These are phyloP conservation scores for Auxenochlorella pyrenoidosa DNA, from an alignment of 139 green algal species.

Conservation along the genomic window DNA sequence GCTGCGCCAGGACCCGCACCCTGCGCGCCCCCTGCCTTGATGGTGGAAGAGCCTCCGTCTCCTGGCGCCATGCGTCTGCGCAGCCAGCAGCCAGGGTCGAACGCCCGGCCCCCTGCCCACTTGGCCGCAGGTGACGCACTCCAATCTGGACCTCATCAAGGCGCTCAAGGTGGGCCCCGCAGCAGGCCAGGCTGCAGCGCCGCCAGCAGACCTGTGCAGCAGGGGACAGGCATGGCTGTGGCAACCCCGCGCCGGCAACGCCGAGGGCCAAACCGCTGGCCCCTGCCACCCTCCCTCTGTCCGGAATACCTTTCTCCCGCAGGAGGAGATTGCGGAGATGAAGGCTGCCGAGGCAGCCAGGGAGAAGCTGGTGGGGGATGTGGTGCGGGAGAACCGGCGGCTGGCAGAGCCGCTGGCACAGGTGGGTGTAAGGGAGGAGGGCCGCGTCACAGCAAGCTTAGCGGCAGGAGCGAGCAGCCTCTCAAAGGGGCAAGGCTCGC, in stretches of 20 bases:
- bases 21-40: too few relatives aligned
- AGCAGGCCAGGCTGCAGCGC: neutral
- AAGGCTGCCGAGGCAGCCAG: slow-evolving; percentile 87
- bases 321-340: slow-evolving; percentile 90
- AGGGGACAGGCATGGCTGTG: too few relatives aligned
- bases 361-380: slow-evolving; percentile 89
- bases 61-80: neutral
- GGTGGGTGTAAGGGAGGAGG: too few relatives aligned
- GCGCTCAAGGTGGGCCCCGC: slow-evolving; percentile 65
- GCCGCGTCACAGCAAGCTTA: too few relatives aligned
- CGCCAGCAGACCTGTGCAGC: neutral
- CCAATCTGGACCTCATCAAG: slow-evolving; percentile 97
- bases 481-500: too few relatives aligned
- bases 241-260: too few relatives aligned
- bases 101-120: too few relatives aligned
- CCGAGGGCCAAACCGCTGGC: too few relatives aligned
- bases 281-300: neutral
- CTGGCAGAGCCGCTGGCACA: slow-evolving; percentile 84
- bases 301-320: neutral
- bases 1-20: too few relatives aligned
- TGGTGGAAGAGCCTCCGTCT: too few relatives aligned
- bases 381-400: slow-evolving; percentile 89
- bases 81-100: too few relatives aligned
- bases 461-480: neutral
- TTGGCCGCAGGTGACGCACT: slow-evolving; percentile 89